phyloP scores from a whole-genome alignment of 352 stramenopile genomes.

The Phytopythium cucurbitacearum region DNA sequence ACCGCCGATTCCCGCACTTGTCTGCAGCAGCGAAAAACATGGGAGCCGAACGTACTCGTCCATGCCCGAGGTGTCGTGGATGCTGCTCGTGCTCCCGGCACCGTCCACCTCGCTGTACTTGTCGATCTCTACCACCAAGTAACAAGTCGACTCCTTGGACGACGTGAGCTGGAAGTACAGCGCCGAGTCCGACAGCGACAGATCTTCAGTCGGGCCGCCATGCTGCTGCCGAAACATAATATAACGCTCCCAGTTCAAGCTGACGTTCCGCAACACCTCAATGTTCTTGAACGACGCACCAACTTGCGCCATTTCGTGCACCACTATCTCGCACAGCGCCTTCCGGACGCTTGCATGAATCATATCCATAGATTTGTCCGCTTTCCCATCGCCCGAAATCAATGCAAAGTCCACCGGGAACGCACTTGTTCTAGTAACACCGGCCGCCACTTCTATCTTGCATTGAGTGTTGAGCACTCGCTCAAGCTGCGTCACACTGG shows the following conservation, averaged over 20 bases:
- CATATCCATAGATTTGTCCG: conserved; percentile 64
- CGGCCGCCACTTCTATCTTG: conserved; percentile 65
- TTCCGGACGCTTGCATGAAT: conserved; percentile 69
- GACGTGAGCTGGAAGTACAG: conserved; percentile 81
- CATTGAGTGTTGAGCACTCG: conserved; percentile 71
- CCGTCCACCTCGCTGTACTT: conserved; percentile 76
- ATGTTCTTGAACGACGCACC: conserved; percentile 74
- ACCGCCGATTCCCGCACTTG: conserved; percentile 43
- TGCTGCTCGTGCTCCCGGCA: conserved; percentile 19
- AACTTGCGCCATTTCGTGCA: conserved; percentile 76
- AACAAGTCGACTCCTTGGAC: conserved; percentile 81
- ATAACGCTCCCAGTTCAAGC: conserved; percentile 83
- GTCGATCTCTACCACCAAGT: conserved; percentile 83
- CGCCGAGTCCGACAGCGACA: conserved; percentile 81
- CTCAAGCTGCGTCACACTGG: conserved; percentile 58
- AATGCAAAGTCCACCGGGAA: conserved; percentile 64
- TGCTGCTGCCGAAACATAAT: conserved; percentile 82
- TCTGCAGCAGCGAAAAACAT: conserved; percentile 80
- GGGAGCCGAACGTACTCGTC: conserved; percentile 74
- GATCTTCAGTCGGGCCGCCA: conserved; percentile 64
- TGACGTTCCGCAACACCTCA: conserved; percentile 73
- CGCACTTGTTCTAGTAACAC: conserved; percentile 20
- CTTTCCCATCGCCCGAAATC: conserved; percentile 67
- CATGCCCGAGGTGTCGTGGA: conserved; percentile 44
- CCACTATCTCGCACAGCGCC: conserved; percentile 77